phyloP scores from a whole-genome alignment of 2,329 filamentous ascomycete genomes.

The Colletotrichum siamense region DNA sequence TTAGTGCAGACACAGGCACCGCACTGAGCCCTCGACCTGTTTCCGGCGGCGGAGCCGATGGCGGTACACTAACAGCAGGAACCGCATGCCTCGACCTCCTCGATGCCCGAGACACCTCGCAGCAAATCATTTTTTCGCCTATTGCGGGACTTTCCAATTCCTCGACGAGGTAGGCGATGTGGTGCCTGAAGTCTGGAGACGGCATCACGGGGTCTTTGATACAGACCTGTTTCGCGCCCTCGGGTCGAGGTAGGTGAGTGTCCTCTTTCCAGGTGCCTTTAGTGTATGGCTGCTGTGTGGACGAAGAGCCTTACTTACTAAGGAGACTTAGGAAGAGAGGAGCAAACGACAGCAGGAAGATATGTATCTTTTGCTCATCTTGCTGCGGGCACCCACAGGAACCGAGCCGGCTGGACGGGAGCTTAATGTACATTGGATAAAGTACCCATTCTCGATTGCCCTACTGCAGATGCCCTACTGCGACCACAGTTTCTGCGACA shows the following conservation, averaged over 20 bases:
- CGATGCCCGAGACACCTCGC: neutral
- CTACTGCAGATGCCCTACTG: neutral
- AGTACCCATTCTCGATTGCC: neutral
- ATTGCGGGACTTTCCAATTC: neutral
- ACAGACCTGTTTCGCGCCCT: neutral
- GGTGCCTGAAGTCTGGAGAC: neutral
- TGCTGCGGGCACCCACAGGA: neutral
- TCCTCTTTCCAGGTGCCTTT: neutral
- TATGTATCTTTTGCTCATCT: neutral
- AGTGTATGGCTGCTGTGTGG: neutral
- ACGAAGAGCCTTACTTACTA: neutral
- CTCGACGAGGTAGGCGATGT: neutral
- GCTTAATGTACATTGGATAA: neutral
- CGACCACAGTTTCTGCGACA: neutral
- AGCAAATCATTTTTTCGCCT: neutral
- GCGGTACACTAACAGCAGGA: neutral
- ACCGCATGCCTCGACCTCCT: neutral
- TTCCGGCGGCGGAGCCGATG: neutral
- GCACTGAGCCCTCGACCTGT: neutral
- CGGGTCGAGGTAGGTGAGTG: neutral
- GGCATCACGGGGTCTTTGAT: neutral
- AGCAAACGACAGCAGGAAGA: neutral
- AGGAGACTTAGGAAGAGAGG: neutral
- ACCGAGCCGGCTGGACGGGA: neutral
- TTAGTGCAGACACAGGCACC: neutral